Base-by-base conservation (phyloP, 2,329 filamentous ascomycete genomes). In the Rhinocladiella mackenziei region DNA sequence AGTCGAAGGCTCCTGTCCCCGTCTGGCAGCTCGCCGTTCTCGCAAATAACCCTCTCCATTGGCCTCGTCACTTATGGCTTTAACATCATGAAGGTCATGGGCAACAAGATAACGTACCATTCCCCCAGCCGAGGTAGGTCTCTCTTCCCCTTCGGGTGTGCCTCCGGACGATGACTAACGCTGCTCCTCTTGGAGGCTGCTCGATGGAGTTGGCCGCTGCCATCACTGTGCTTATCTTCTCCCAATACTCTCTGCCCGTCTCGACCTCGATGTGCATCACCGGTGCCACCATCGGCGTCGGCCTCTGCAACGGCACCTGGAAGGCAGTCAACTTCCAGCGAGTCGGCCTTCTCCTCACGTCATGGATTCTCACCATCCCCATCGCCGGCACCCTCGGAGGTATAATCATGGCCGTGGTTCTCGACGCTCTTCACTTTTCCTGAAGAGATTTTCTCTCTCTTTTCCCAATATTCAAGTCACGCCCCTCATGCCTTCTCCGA, bases 41-140 rank as follows among this genome's bases (percentile, higher is more conserved):
- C 9, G 73, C 79, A 18, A 62, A n/a, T 71, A 1, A 78, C 72
- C 28, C 81, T 87, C 60, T 85, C 75, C 34, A 51, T 81, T 30
- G 84, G 84, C 55, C 73, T 88, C 45, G 72, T 81, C 60, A 87
- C 83, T 10, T 88, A 87, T 58, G 84, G 84, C 7, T 88, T 87
- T 71, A 87, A 88, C 71, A 88, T 88, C 68, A 88, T 88, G 83
- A 86, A 85, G 70, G 80, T 85, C 65, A 87, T 88, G 83, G 84
- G 84, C 40, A 89, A 88, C 74, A 84, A 84, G 66, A 81, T 86
- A 63, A 86, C 83, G 45, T 84, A 84, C 65, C 81, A 85, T 63
- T 77, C 74, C 2, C 75, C 75, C 3, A 71, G 64, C 53, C 61
- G 75, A 57, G 74, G 71, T n/a, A n/a, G n/a, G n/a, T n/a, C n/a